These are phyloP conservation scores for Balamuthia mandrillaris DNA, from an alignment of 208 protist species.

Conservation along the genomic window DNA sequence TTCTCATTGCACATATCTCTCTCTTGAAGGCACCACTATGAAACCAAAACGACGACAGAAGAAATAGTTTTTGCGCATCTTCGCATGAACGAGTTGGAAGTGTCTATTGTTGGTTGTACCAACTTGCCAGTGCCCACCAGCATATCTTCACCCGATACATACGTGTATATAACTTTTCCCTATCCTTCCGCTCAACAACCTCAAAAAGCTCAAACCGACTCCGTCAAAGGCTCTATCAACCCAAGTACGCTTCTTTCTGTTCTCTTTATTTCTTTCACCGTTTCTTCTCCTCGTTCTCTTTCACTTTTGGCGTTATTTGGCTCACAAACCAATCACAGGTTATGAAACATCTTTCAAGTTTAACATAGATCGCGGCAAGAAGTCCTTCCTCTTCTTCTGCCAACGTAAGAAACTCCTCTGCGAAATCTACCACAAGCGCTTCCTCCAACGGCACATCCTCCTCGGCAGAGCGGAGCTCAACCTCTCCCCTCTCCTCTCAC, in stretches of 20 bases:
- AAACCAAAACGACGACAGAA: neutral
- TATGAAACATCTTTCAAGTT: too few relatives aligned
- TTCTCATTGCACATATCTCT: neutral
- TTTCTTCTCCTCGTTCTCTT: neutral
- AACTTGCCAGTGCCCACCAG: neutral
- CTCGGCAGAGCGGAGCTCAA: neutral
- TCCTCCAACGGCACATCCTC: neutral
- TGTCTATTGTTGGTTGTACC: neutral
- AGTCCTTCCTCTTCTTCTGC: constrained; percentile 5
- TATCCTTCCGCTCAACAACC: neutral
- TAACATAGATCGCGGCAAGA: constrained; percentile 11
- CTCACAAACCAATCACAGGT: neutral
- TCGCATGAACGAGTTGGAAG: neutral
- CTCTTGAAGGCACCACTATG: neutral
- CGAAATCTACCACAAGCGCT: neutral
- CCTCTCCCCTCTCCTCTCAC: neutral
- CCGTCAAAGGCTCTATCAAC: neutral
- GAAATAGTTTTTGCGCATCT: neutral
- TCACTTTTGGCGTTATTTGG: neutral
- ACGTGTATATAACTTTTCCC: neutral
- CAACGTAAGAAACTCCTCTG: neutral
- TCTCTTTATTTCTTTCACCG: neutral
- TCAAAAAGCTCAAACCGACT: neutral
- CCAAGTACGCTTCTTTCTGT: neutral
- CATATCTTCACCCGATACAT: neutral